phyloP scores from a whole-genome alignment of 352 stramenopile species.

The Globisporangium cylindrosporum region DNA sequence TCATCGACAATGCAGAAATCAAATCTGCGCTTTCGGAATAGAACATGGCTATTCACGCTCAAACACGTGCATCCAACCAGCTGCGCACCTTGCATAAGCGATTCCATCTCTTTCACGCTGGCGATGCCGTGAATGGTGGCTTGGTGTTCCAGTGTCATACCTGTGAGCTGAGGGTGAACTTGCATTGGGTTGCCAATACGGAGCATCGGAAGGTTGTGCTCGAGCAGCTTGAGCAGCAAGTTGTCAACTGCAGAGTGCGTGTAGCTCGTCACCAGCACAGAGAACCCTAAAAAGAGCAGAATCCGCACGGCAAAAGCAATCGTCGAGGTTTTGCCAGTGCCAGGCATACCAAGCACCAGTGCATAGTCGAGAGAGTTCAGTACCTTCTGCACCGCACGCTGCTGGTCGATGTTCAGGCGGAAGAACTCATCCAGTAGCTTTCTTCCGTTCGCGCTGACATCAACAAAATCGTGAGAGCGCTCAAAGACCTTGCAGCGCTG shows the following conservation, averaged over 20 bases:
- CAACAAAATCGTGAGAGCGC: conserved; percentile 3
- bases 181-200: conserved; percentile 70
- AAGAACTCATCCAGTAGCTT: conserved; percentile 47
- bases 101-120: conserved; percentile 49
- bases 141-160: conserved; percentile 49
- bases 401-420: conserved; percentile 77
- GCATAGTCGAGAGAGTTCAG: conserved; percentile 93
- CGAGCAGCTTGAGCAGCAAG: conserved; percentile 92
- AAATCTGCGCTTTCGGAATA: conserved; percentile 88
- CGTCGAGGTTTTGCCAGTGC: conserved; percentile 96
- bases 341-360: conserved; percentile 93
- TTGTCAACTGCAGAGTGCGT: conserved; percentile 99
- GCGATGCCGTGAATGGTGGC: conserved; percentile 26
- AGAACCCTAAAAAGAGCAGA: conserved; percentile 88
- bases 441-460: conserved; percentile 16
- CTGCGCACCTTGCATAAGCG: conserved; percentile 42
- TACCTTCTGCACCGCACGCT: conserved; percentile 64
- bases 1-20: conserved; percentile 99
- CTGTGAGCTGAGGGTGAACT: conserved; percentile 64
- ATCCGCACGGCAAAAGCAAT: conserved; percentile 94
- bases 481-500: conserved; percentile 25
- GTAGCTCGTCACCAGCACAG: conserved; percentile 96
- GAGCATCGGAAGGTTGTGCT: conserved; percentile 58
- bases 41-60: conserved; percentile 67
- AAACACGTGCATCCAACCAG: conserved; percentile 79